Base-by-base conservation (phyloP, 495 filamentous ascomycete genomes). In the Penicillium macrosclerotiorum region DNA sequence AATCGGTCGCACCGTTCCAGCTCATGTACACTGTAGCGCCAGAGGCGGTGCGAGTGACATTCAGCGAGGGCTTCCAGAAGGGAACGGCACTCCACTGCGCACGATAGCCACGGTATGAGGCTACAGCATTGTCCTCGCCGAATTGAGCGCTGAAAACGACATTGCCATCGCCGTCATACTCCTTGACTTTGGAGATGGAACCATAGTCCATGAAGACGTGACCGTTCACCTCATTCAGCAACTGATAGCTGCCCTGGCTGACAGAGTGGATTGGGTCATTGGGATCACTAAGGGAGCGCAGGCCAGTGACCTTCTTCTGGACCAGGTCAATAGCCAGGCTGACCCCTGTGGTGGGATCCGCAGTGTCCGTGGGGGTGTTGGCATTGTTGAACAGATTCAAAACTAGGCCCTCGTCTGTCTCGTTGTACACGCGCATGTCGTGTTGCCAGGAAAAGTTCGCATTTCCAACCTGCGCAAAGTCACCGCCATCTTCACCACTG, bases 141-240 rank as follows among this genome's bases (percentile, higher is more conserved):
- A 69, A 73, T 13, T 62, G 49, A 5, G 63, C 67, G 20, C 63
- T 68, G 37, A 64, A 58, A 13, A 67, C 59, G 27, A 58, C 57
- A 18, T 64, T 60, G 38, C 56, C 54, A 14, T 59, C 44, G 22
- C 43, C 59, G 34, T 65, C 62, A 41, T 63, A 76, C 44, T 81
- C 79, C 12, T 76, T 76, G 16, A 80, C 45, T 3, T 71, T 66
- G 17, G 75, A 55, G 36, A 72, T 72, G 23, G 68, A 67, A 0
- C 78, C 79, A 54, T 74, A 82, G 33, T 56, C 71, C 52, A 77
- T 38, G 27, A 80, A 46, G 7, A 64, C 64, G 48, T 78, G 73
- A 8, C 62, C 63, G 39, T 67, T 62, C 2, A 47, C 42, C 22
- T 57, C 49, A 37, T 49, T 55, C 18, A 79, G 58, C 3, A 69